Evolutionary conservation across 2,329 filamentous ascomycete species (phyloP).

Genomic region (Colletotrichum scovillei): DNA sequence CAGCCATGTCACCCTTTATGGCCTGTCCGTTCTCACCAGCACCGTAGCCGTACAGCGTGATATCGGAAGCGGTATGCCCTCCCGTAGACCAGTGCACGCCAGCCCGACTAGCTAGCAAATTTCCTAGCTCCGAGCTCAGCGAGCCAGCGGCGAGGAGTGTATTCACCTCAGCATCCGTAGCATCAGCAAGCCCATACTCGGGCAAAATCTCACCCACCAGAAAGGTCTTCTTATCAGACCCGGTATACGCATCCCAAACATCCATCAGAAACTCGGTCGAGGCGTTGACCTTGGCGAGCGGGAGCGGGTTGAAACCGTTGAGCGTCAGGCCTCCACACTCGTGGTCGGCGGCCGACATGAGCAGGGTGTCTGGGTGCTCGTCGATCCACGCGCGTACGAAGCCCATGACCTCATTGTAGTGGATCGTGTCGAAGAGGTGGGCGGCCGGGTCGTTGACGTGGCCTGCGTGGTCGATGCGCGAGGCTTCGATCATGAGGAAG

Average conservation of each 20-base stretch:
- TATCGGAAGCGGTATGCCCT: slow-evolving; percentile 43
- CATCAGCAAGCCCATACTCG: slow-evolving; percentile 45
- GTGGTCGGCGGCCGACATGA: slow-evolving; percentile 54
- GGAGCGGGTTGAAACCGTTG: slow-evolving; percentile 48
- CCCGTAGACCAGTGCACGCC: slow-evolving; percentile 41
- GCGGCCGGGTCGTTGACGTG: slow-evolving; percentile 66
- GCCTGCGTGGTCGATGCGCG: slow-evolving; percentile 49
- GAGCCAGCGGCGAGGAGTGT: slow-evolving; percentile 41
- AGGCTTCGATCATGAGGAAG: slow-evolving; percentile 54
- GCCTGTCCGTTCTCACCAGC: slow-evolving; percentile 33
- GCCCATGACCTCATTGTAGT: slow-evolving; percentile 51
- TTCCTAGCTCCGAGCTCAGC: slow-evolving; percentile 43
- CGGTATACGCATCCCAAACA: slow-evolving; percentile 42
- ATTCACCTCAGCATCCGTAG: slow-evolving; percentile 43
- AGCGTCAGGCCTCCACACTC: slow-evolving; percentile 53
- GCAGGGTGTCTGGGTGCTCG: slow-evolving; percentile 48
- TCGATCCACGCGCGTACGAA: slow-evolving; percentile 53
- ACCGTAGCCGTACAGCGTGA: slow-evolving; percentile 49
- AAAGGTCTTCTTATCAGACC: slow-evolving; percentile 45
- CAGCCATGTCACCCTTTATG: slow-evolving; percentile 37
- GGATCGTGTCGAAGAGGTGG: slow-evolving; percentile 57
- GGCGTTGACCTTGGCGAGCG: slow-evolving; percentile 43
- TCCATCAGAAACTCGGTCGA: slow-evolving; percentile 45
- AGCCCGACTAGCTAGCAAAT: slow-evolving; percentile 40
- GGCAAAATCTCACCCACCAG: slow-evolving; percentile 43